Evolutionary conservation across 2,329 filamentous ascomycete genomes (phyloP), one percentile per base, ranked within the genome.

Genomic region (Talaromyces pinophilus): DNA sequence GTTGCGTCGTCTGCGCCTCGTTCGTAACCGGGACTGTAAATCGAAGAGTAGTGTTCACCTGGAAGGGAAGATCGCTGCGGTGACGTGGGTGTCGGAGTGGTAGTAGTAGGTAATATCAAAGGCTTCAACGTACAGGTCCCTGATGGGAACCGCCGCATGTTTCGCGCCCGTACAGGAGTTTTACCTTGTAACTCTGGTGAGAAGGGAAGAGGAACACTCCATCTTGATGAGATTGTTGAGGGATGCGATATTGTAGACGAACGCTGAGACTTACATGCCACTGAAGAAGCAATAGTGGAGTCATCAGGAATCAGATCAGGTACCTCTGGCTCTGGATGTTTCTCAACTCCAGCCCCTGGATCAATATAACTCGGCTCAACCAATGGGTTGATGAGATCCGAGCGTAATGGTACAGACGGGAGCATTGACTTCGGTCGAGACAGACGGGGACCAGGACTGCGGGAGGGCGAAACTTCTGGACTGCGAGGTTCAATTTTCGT

Each of bases 101-200:
- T 38, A 42, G 67, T 67, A 8, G 71, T 67, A 0, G 73, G 73
- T 28, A 78, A 69, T 33, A 78, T 71, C 5, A 78, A 68, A 25
- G 77, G 76, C 52, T 77, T 78, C 55, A 78, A 66, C 19, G 75
- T 71, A 40, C 71, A 75, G 6, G 75, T 76, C 1, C 77, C 76
- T 11, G 76, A 74, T 19, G 76, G 73, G 60, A 78, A 78, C 35
- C 73, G 73, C 46, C 77, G 71, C 71, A 76, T 74, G 61, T 73
- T 74, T 57, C 73, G 71, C 40, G 72, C 66, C 38, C 71, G 69
- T 35, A 62, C 69, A 42, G 67, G 70, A 28, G 64, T 67, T 64
- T 68, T 73, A 10, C 66, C 68, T 57, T 69, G 68, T 15, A 66
- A 33, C 22, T 73, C 71, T 6, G 71, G 70, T 33, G 71, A 70